Base-by-base conservation (phyloP, 345 rosid genomes). In the Raphanus raphanistrum region DNA sequence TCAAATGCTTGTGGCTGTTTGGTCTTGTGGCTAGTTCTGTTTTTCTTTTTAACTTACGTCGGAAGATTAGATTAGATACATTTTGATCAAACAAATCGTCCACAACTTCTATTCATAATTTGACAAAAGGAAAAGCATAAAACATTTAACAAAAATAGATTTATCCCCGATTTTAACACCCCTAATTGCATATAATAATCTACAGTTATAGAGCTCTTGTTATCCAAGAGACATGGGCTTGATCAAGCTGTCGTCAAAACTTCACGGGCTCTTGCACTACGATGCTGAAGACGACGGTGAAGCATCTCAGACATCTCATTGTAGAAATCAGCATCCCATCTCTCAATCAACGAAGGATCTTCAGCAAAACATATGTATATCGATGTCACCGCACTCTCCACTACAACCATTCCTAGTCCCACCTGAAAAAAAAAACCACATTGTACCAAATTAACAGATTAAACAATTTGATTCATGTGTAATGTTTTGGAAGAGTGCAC, bases 311-410 rank as follows among this genome's bases (percentile, higher is more conserved):
- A 89, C 86, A 91, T 74, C 81, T 89, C 92, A 76, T 63, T 77
- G 77, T 69, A 89, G 84, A 89, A 89, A 48, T 87, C 90, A 8
- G 85, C 85, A 48, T 91, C 97, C 94, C 94, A 91, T 79, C 94
- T 81, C 52, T 84, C 87, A 64, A 90, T 91, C 86, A 92, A 71
- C 62, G 80, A 74, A 3, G 98, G 97, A 54, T 95, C 98, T 86
- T 92, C 98, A 10, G 96, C 99, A 9, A 86, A 92, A 80, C 97
- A 95, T 29, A 95, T 83, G 82, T 91, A 95, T 75, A 95, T 90
- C 4, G 98, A 92, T 26, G 98, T 95, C 21, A 90, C 98, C 0
- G 98, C 96, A 54, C 99, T 89, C 81, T 95, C 99, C 41, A 95
- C 98, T 16, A 89, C 96, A 13, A 89, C 98, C 96, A 95, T 87